Evolutionary conservation across 371 early-diverging fungal genomes (phyloP).

Genomic region (Mucor saturninus): DNA sequence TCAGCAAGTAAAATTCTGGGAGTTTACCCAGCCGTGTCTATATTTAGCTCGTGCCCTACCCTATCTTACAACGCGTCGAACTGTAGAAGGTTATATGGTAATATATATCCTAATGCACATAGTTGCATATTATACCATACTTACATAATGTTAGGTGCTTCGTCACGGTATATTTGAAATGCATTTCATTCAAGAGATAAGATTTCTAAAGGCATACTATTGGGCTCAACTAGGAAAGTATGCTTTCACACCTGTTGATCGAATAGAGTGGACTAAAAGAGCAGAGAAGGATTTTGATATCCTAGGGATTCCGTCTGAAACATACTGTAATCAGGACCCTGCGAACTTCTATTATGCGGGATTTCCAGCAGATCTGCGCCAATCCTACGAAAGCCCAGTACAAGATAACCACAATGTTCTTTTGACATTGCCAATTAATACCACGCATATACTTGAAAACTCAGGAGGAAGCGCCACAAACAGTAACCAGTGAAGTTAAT

Average conservation of each 20-base stretch:
- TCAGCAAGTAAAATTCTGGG: conserved; percentile 53
- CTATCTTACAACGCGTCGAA: conserved; percentile 47
- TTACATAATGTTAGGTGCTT: conserved; percentile 26
- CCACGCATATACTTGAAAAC: no score
- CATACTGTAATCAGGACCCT: conserved; percentile 50
- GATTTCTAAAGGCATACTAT: conserved; percentile 50
- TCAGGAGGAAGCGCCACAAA: no score
- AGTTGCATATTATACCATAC: not conserved
- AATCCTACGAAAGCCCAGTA: no score
- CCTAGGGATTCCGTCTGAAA: conserved; percentile 38
- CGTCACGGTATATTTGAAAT: conserved; percentile 51
- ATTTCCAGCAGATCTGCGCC: conserved; percentile 21
- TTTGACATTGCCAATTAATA: no score
- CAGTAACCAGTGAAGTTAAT: no score
- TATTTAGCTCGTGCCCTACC: conserved; percentile 52
- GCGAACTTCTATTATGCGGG: conserved; percentile 27
- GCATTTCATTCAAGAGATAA: conserved; percentile 52
- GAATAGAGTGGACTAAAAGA: conserved; percentile 48
- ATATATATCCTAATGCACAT: conserved; percentile 1
- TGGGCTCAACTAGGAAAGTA: conserved; percentile 50
- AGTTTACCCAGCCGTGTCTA: conserved; percentile 48
- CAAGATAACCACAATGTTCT: no score
- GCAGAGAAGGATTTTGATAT: conserved; percentile 38
- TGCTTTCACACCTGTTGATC: conserved; percentile 49
- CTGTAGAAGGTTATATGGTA: conserved; percentile 49